Percentiles rank a stretch among this genome's conserved stretches.
Conservation (phyloP, 768 basidiomycete species). For the Lyophyllum semitale region DNA sequence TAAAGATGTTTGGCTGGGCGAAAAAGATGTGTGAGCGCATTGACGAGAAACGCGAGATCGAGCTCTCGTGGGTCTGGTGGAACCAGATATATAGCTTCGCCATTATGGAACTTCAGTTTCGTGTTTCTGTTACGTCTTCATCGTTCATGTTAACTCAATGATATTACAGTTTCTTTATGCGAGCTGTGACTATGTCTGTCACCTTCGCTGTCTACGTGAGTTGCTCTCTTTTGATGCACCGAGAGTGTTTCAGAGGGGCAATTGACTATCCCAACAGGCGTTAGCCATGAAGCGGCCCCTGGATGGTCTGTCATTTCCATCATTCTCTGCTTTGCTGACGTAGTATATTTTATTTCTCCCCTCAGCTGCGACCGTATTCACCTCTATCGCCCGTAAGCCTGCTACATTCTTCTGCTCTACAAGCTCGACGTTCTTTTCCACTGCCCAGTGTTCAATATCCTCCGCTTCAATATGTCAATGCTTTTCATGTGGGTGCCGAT, state of each 20-base stretch:
- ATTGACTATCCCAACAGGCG: constrained; percentile 2
- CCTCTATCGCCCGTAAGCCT: constrained; percentile 13
- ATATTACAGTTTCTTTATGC: constrained; percentile 52
- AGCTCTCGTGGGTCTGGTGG: constrained; percentile 55
- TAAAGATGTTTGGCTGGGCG: constrained; percentile 74
- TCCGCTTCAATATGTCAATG: constrained; percentile 48
- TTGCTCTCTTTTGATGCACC: not conserved
- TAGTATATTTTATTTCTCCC: not conserved
- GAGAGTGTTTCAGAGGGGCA: not conserved
- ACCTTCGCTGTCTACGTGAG: constrained; percentile 54
- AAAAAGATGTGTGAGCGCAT: constrained; percentile 53
- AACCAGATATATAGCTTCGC: constrained; percentile 48
- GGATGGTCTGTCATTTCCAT: constrained; percentile 4
- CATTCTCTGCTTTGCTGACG: too few relatives aligned
- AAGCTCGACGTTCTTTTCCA: not conserved
- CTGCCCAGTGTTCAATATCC: constrained; percentile 55
- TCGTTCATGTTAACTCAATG: not conserved
- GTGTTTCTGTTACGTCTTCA: not conserved
- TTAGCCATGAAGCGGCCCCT: constrained; percentile 12
- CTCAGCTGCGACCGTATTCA: constrained; percentile 15
- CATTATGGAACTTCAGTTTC: constrained; percentile 44
- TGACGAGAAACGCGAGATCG: constrained; percentile 57
- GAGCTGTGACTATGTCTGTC: constrained; percentile 62
- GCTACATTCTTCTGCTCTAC: too few relatives aligned
- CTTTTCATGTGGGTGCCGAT: constrained; percentile 27